Evolutionary conservation across 202 grass and related monocot species (phyloP).

Genomic region (Brachypodium distachyon): DNA sequence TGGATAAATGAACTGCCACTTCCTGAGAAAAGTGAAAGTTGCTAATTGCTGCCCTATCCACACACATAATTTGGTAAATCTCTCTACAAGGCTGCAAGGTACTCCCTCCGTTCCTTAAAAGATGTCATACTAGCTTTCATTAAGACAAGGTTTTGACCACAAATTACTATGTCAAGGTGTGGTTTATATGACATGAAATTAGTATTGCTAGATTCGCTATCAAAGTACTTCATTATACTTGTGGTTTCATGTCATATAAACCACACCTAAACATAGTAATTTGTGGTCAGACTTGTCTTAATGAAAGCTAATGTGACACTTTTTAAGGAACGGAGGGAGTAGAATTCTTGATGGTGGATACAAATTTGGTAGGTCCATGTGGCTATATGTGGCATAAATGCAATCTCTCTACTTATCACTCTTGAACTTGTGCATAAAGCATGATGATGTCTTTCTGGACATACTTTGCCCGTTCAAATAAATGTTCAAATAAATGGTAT

Average conservation of each 20-base stretch:
- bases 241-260: too few relatives aligned
- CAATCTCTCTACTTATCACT: neutral
- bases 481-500: slow-evolving; percentile 8
- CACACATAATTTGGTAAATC: neutral
- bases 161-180: too few relatives aligned
- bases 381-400: neutral
- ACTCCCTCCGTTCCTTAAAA: too few relatives aligned
- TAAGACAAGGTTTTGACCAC: too few relatives aligned
- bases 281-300: too few relatives aligned
- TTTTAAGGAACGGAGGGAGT: too few relatives aligned
- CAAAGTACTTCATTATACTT: too few relatives aligned
- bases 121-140: too few relatives aligned
- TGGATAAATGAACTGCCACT: neutral
- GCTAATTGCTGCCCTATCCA: neutral
- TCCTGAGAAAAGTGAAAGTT: neutral
- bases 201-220: too few relatives aligned
- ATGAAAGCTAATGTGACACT: too few relatives aligned
- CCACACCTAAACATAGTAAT: too few relatives aligned
- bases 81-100: neutral
- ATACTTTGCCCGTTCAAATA: neutral
- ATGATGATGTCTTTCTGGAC: neutral
- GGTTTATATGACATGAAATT: too few relatives aligned
- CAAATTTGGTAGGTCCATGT: neutral
- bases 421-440: neutral
- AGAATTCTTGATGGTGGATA: neutral